Evolutionary conservation across 176 grass and related monocot species (phyloP).

Genomic region (Elymus sibiricus): DNA sequence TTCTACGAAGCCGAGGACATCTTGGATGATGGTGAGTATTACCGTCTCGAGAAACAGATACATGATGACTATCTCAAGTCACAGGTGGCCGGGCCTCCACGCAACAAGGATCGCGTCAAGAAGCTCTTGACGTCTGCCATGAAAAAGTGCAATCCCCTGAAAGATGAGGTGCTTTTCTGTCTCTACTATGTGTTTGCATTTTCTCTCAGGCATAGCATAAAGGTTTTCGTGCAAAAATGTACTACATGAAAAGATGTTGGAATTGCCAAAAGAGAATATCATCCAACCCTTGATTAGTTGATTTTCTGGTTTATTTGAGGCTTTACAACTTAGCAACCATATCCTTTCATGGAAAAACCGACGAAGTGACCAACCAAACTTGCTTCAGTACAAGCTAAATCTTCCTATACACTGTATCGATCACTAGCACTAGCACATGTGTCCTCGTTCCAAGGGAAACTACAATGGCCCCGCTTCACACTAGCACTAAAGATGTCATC

Average conservation of each 20-base stretch:
- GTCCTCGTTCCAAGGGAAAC: too few relatives aligned
- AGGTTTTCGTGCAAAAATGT: not conserved
- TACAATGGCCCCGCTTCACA: too few relatives aligned
- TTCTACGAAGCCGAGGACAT: conserved; percentile 31
- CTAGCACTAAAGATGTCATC: too few relatives aligned
- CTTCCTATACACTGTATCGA: too few relatives aligned
- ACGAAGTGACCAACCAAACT: too few relatives aligned
- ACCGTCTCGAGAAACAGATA: conserved; percentile 17
- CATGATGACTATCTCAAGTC: not conserved
- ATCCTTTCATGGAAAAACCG: not conserved
- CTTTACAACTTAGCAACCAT: not conserved
- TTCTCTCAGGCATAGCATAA: not conserved
- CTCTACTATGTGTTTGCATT: not conserved
- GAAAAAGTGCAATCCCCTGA: not conserved
- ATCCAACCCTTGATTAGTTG: too few relatives aligned
- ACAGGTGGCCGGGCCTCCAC: not conserved
- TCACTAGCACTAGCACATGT: too few relatives aligned
- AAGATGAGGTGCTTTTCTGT: not conserved
- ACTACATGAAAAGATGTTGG: not conserved
- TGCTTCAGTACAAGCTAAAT: not conserved
- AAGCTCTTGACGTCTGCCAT: not conserved
- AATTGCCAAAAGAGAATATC: too few relatives aligned
- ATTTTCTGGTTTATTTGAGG: too few relatives aligned
- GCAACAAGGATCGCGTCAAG: not conserved
- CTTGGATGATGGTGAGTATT: conserved; percentile 24